Percentiles rank a stretch among this genome's conserved stretches.
Conservation (phyloP, 192 early-diverging fungal species). For the Obelidium mucronatum region DNA sequence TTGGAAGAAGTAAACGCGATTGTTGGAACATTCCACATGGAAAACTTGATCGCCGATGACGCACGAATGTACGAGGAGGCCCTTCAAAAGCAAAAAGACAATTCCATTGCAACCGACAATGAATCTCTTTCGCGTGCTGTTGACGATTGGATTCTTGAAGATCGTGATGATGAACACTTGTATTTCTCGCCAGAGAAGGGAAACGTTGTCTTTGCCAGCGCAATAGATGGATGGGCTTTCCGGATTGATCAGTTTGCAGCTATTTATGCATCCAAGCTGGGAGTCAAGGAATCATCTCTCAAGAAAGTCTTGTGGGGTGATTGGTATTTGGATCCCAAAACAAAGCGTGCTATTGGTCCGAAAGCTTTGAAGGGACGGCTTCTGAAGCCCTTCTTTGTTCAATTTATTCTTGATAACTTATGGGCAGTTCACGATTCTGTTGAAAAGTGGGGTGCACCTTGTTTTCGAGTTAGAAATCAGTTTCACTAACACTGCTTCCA, state of each 20-base stretch:
- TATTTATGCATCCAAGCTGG: slow-evolving; percentile 89
- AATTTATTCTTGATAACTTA: slow-evolving; percentile 91
- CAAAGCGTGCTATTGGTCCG: slow-evolving; percentile 85
- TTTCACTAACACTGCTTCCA: slow-evolving; percentile 5
- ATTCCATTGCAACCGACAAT: neutral
- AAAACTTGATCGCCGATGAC: slow-evolving; percentile 83
- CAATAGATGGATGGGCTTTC: slow-evolving; percentile 99
- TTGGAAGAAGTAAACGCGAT: slow-evolving; percentile 98
- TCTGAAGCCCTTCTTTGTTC: slow-evolving; percentile 96
- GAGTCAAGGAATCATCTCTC: slow-evolving; percentile 78
- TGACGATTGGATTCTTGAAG: slow-evolving; percentile 84
- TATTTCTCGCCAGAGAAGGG: slow-evolving; percentile 96
- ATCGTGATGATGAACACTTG: slow-evolving; percentile 90
- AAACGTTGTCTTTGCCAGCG: slow-evolving; percentile 96
- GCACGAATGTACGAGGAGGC: slow-evolving; percentile 65
- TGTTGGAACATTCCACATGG: slow-evolving; percentile 91
- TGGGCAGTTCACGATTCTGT: slow-evolving; percentile 93
- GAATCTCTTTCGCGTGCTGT: slow-evolving; percentile 33
- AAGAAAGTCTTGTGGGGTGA: slow-evolving; percentile 95
- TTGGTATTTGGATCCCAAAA: slow-evolving; percentile 95
- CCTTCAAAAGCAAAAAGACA: slow-evolving; percentile 6
- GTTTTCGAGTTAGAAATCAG: slow-evolving; percentile 19
- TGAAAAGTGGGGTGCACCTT: slow-evolving; percentile 40
- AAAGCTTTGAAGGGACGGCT: slow-evolving; percentile 83
- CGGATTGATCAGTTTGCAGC: slow-evolving; percentile 91